phyloP scores from a whole-genome alignment of 2,329 filamentous ascomycete genomes.

The Colletotrichum zoysiae region DNA sequence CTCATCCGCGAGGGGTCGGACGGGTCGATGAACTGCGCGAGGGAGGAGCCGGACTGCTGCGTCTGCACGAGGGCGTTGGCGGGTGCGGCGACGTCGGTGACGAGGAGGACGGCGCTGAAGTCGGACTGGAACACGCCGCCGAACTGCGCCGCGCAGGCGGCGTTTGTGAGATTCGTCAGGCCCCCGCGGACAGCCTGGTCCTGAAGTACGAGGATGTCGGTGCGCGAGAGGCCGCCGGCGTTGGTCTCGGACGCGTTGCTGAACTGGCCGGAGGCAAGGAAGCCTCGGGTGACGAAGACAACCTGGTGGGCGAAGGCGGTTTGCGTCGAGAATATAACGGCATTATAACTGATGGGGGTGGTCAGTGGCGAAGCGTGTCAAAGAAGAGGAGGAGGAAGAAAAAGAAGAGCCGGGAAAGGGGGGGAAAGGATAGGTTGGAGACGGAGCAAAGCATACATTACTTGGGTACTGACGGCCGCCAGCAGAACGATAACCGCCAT shows the following conservation, averaged over 20 bases:
- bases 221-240: constrained; percentile 49
- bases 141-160: constrained; percentile 51
- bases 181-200: constrained; percentile 47
- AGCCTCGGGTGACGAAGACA: constrained; percentile 52
- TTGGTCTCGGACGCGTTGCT: constrained; percentile 52
- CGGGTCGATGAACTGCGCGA: constrained; percentile 39
- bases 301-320: constrained; percentile 50
- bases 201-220: constrained; percentile 54
- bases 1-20: constrained; percentile 35
- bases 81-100: constrained; percentile 46
- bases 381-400: background rate
- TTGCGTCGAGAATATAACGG: constrained; percentile 60
- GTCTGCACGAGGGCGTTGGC: constrained; percentile 53
- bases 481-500: constrained; percentile 56
- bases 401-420: background rate
- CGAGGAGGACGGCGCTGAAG: constrained; percentile 52
- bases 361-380: constrained; percentile 41
- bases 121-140: constrained; percentile 49
- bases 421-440: background rate
- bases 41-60: constrained; percentile 45
- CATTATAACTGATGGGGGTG: constrained; percentile 60
- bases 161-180: constrained; percentile 50
- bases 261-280: constrained; percentile 54
- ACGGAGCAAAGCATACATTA: constrained; percentile 58
- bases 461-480: constrained; percentile 59